Conservation (phyloP, 75 land plant genomes). For the Sequoia sempervirens region DNA sequence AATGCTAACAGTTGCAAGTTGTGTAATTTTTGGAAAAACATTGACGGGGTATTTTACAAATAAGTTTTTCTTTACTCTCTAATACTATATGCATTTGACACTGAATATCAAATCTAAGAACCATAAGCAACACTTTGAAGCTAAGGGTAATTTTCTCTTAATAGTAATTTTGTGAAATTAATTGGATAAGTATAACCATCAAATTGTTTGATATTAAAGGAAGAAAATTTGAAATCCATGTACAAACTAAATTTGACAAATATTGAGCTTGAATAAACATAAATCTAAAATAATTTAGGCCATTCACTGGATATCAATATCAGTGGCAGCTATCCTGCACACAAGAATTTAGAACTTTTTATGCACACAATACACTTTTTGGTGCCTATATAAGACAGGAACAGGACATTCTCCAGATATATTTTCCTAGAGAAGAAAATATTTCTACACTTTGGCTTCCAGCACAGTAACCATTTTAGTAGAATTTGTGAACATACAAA, state of each 20-base stretch:
- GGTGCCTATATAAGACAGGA: background rate
- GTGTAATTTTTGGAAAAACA: no score
- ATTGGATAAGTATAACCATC: background rate
- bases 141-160: background rate
- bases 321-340: background rate
- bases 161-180: background rate
- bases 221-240: background rate
- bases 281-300: background rate
- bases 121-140: background rate
- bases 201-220: background rate
- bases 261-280: background rate
- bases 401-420: background rate
- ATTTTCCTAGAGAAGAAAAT: background rate
- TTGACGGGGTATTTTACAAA: background rate
- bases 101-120: background rate
- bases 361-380: constrained; percentile 4
- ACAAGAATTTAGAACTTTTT: background rate
- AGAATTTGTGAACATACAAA: background rate
- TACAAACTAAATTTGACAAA: background rate
- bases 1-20: no score
- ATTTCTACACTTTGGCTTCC: background rate
- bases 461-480: background rate
- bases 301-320: background rate
- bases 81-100: background rate
- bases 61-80: background rate